Percentiles rank a stretch among this genome's conserved stretches.
Conservation (phyloP, 805 yeast genomes). For the Groenewaldozyma salmanticensis region DNA sequence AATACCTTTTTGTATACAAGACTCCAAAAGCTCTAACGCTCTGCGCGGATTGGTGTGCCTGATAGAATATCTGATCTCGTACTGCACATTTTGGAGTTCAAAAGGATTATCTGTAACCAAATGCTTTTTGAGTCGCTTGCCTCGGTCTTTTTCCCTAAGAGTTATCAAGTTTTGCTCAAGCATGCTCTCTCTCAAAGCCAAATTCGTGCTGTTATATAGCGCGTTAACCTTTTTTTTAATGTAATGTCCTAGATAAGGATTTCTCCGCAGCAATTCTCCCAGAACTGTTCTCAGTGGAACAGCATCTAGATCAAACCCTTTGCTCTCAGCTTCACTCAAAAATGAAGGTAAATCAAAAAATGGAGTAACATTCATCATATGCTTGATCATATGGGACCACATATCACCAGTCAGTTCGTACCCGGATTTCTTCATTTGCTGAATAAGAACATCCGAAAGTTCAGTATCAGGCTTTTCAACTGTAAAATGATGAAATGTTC, state of each 20-base stretch:
- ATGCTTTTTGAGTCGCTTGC: background rate
- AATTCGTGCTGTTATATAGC: background rate
- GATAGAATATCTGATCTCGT: background rate
- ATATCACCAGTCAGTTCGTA: no score
- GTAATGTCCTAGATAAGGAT: background rate
- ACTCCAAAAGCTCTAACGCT: background rate
- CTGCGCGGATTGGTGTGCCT: background rate
- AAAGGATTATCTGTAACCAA: background rate
- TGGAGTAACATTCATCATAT: background rate
- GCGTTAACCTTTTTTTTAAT: no score
- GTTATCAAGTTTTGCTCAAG: background rate
- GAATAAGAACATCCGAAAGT: background rate
- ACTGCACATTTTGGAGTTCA: background rate
- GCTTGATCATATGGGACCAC: background rate
- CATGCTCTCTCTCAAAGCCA: background rate
- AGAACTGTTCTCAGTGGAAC: background rate
- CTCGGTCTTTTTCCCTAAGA: background rate
- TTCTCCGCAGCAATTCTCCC: background rate
- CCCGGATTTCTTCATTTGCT: background rate
- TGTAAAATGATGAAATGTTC: background rate
- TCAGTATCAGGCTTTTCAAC: background rate
- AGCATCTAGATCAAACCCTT: background rate
- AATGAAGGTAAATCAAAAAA: background rate
- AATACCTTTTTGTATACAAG: background rate
- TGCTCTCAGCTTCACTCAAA: background rate